These are phyloP conservation scores for Phytophthora capsici DNA, from an alignment of 352 stramenopile species.

Conservation along the genomic window DNA sequence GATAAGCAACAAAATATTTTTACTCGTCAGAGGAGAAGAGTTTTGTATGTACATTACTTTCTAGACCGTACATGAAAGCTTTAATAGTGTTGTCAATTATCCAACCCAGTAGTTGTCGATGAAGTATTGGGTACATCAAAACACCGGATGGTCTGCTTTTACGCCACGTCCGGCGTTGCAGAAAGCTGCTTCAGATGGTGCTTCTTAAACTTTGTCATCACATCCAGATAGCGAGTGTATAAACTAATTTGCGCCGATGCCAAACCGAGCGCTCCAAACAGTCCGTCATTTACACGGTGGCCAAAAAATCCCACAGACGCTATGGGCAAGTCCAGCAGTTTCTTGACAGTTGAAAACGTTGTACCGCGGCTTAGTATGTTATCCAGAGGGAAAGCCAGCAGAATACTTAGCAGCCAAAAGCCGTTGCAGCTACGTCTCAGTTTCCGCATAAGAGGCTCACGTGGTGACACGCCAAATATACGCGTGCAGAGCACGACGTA, in stretches of 20 bases:
- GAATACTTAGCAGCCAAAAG: conserved; percentile 67
- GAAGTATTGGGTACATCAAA: not conserved
- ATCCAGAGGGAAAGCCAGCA: conserved; percentile 61
- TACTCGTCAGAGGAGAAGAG: too few species aligned
- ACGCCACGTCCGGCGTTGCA: conserved; percentile 27
- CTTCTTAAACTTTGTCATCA: conserved; percentile 46
- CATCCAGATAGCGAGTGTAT: conserved; percentile 52
- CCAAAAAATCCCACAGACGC: conserved; percentile 52
- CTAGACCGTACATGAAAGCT: too few species aligned
- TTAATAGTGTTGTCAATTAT: too few species aligned
- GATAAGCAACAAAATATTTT: too few species aligned
- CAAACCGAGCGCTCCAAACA: conserved; percentile 55
- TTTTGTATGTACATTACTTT: too few species aligned
- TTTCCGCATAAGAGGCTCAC: conserved; percentile 37
- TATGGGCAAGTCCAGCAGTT: conserved; percentile 62
- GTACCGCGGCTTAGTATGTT: conserved; percentile 44
- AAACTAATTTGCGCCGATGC: conserved; percentile 54
- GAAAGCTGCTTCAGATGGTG: conserved; percentile 26
- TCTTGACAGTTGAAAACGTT: conserved; percentile 50
- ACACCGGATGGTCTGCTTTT: conserved; percentile 1
- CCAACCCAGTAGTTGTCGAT: not conserved
- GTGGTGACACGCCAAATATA: conserved; percentile 40
- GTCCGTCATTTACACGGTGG: conserved; percentile 54
- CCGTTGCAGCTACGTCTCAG: conserved; percentile 52
- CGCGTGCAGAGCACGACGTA: conserved; percentile 59